A percentile compares a stretch with the other conserved stretches of the same genome.
Evolutionary conservation across 1,284 basidiomycete genomes (phyloP).

Genomic region (Melanopsichium pennsylvanicum): DNA sequence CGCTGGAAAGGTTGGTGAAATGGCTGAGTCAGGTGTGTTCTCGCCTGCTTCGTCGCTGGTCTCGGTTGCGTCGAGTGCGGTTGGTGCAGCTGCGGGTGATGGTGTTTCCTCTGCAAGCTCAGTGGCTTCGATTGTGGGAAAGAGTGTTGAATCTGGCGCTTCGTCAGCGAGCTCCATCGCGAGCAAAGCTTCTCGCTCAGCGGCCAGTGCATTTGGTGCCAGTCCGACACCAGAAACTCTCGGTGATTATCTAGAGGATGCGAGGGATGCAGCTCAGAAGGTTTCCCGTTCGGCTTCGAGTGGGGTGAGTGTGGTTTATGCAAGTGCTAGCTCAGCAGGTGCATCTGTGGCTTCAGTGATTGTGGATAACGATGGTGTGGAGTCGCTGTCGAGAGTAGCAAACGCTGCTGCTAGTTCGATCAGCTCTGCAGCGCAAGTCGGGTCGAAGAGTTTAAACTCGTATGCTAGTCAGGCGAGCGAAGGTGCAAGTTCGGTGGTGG

Average conservation of each 20-base stretch:
- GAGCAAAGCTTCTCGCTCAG: conserved; percentile 8
- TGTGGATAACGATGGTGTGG: too few relatives aligned
- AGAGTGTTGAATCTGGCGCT: not conserved
- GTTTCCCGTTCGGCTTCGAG: not conserved
- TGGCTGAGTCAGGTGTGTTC: not conserved
- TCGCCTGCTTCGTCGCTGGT: not conserved
- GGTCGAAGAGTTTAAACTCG: too few relatives aligned
- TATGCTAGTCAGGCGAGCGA: not conserved
- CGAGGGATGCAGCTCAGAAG: not conserved
- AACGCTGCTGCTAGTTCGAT: too few relatives aligned
- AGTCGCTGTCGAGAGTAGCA: too few relatives aligned
- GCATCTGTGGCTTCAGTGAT: too few relatives aligned
- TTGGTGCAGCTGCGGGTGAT: not conserved
- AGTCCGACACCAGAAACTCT: conserved; percentile 24
- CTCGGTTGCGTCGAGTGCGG: not conserved
- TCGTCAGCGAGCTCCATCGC: not conserved
- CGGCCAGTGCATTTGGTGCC: conserved; percentile 13
- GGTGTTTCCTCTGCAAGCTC: not conserved
- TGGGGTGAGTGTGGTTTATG: too few relatives aligned
- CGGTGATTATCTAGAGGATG: conserved; percentile 27
- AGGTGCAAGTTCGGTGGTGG: too few relatives aligned
- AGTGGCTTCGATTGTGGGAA: not conserved
- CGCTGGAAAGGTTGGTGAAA: too few relatives aligned
- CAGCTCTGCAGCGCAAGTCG: too few relatives aligned
- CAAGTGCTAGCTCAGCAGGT: too few relatives aligned